phyloP scores from a whole-genome alignment of 2,329 filamentous ascomycete genomes.

The Fusarium nanum region DNA sequence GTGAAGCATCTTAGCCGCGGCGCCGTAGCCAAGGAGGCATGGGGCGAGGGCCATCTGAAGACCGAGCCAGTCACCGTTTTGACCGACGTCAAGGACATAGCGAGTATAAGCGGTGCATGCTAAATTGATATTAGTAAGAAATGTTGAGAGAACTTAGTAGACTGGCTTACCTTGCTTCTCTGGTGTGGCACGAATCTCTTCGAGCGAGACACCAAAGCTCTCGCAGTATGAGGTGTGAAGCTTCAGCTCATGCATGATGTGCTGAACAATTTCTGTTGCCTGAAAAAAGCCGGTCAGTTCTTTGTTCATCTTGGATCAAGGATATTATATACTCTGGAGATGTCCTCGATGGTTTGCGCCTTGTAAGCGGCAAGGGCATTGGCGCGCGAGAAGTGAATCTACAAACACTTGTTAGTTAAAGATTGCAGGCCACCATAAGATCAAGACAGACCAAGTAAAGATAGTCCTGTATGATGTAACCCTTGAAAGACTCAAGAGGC shows the following conservation, averaged over 20 bases:
- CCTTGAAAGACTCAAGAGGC: slow-evolving; percentile 81
- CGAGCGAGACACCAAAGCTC: slow-evolving; percentile 79
- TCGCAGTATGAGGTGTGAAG: slow-evolving; percentile 87
- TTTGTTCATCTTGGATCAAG: too few relatives aligned
- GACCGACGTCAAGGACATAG: slow-evolving; percentile 89
- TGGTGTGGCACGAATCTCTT: slow-evolving; percentile 77
- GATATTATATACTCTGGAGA: slow-evolving; percentile 68
- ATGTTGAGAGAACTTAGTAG: background rate
- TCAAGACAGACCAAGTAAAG: slow-evolving; percentile 76
- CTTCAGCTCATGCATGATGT: slow-evolving; percentile 82
- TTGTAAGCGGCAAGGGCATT: slow-evolving; percentile 91
- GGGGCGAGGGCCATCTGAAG: slow-evolving; percentile 87
- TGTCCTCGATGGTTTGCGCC: slow-evolving; percentile 77
- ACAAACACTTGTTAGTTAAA: background rate
- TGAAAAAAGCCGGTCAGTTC: slow-evolving; percentile 24
- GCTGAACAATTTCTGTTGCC: slow-evolving; percentile 71
- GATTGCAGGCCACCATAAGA: rapidly evolving
- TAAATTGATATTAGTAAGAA: slow-evolving; percentile 32
- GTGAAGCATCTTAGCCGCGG: slow-evolving; percentile 78
- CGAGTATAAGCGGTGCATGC: slow-evolving; percentile 86
- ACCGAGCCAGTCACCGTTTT: slow-evolving; percentile 87
- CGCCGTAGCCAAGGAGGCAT: slow-evolving; percentile 89
- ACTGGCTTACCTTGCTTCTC: slow-evolving; percentile 74
- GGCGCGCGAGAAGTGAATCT: slow-evolving; percentile 89
- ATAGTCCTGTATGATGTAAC: slow-evolving; percentile 93